Conservation (phyloP, 768 basidiomycete genomes). For the Phanerochaete carnosa region DNA sequence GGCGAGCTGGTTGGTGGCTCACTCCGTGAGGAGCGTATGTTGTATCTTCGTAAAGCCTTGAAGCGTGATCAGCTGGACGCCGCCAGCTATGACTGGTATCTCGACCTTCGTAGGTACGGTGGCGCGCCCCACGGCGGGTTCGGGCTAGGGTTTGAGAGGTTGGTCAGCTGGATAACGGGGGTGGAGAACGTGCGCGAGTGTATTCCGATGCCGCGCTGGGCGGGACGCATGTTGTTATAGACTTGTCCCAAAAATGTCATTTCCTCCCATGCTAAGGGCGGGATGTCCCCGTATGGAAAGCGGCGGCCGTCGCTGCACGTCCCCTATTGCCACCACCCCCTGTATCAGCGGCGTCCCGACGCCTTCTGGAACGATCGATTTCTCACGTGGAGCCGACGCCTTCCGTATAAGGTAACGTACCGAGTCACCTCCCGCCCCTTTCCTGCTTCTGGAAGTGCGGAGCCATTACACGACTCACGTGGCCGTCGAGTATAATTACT, state of each 20-base stretch:
- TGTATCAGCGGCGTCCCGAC: not conserved
- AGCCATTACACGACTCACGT: slow-evolving; percentile 3
- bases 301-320: not conserved
- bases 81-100: slow-evolving; percentile 63
- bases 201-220: slow-evolving; percentile 89
- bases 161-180: slow-evolving; percentile 84
- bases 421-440: not conserved
- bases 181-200: slow-evolving; percentile 92
- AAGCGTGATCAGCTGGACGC: slow-evolving; percentile 39
- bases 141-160: slow-evolving; percentile 92
- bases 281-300: not conserved
- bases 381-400: not conserved
- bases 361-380: not conserved
- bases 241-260: not conserved
- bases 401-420: not conserved
- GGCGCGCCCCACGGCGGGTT: slow-evolving; percentile 93
- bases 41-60: slow-evolving; percentile 52
- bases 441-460: not conserved
- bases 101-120: slow-evolving; percentile 80
- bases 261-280: not conserved
- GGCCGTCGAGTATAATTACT: not conserved
- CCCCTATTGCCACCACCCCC: not conserved
- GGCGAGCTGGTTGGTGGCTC: slow-evolving; percentile 95
- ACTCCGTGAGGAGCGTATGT: slow-evolving; percentile 73
- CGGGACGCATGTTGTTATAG: slow-evolving; percentile 69